Evolutionary conservation across 257 asterid species (phyloP), one percentile per base, ranked within the genome.

Genomic region (Perilla frutescens): DNA sequence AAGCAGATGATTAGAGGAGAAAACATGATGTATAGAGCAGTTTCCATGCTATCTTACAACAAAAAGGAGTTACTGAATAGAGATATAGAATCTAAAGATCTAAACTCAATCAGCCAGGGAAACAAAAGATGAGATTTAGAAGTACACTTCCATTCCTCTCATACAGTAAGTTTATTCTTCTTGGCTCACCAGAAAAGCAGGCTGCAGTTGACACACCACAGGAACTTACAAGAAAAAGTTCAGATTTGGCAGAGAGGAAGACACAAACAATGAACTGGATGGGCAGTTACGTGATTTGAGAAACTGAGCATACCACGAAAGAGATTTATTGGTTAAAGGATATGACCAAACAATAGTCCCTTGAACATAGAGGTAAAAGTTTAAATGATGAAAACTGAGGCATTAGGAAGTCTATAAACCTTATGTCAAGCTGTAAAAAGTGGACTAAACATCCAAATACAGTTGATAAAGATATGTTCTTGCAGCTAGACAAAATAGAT

Each of bases 31-130:
- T 12, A 40, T 44, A n/a, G 51, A 60, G 45, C 68, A 14, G 70
- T 48, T 45, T 39, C 32, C 53, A 11, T 71, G 55, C 61, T 26
- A 50, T 34, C 70, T 14, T 37, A 57, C 73, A 65, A 55, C 10
- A 50, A 53, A 68, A 20, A 50, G 32, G 36, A 9, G 13, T 31
- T 51, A 26, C 9, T 14, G 0, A 10, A 32, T 76, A 48, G 12
- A 47, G 60, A 10, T 48, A 32, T 76, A 48, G 15, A 47, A 68
- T 14, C 50, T 31, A 61, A 69, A 13, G 6, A 41, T 73, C 36
- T 53, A 8, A 73, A 29, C 34, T 41, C 48, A 50, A 37, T 5
- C 58, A 60, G 37, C 70, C 54, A 49, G 57, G 44, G 69, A 62
- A 43, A 29, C 14, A 37, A 13, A 59, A 59, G 32, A 45, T 13